phyloP scores from a whole-genome alignment of 1,284 basidiomycete genomes.

The Apiotrichum sp. region DNA sequence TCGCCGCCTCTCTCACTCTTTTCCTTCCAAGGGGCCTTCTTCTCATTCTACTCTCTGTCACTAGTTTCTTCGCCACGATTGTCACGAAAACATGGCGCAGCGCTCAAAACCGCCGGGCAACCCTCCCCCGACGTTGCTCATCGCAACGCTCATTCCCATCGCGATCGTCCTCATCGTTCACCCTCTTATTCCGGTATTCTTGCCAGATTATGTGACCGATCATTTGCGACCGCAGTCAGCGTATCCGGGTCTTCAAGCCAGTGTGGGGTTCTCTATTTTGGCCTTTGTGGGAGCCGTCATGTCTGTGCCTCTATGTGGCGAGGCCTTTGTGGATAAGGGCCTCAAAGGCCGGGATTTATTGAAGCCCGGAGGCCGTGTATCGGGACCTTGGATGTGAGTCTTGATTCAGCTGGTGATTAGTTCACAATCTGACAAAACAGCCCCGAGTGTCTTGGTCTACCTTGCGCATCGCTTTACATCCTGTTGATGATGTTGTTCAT shows the following conservation, averaged over 20 bases:
- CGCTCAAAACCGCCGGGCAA: constrained; percentile 19
- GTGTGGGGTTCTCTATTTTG: constrained; percentile 70
- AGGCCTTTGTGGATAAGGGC: constrained; percentile 66
- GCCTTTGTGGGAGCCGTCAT: constrained; percentile 67
- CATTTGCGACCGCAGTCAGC: constrained; percentile 30
- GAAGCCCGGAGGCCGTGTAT: constrained; percentile 55
- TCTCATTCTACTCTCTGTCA: too few relatives aligned
- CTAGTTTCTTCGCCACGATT: not conserved
- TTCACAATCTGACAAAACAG: constrained; percentile 50
- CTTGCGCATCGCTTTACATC: constrained; percentile 84
- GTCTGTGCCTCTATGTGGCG: constrained; percentile 66
- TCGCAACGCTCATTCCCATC: constrained; percentile 35
- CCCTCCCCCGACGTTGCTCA: constrained; percentile 29
- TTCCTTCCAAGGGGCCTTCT: too few relatives aligned
- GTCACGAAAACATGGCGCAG: not conserved
- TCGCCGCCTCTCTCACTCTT: too few relatives aligned
- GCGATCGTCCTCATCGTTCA: constrained; percentile 32
- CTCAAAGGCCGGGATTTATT: constrained; percentile 74
- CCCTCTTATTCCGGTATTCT: constrained; percentile 34
- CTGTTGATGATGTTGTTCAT: constrained; percentile 77
- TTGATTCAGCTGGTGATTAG: not conserved
- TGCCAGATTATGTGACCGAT: constrained; percentile 20
- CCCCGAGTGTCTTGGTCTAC: constrained; percentile 87
- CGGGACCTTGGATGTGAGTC: constrained; percentile 57
- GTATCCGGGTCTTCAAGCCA: constrained; percentile 52